phyloP scores from a whole-genome alignment of 139 green algal species.

The Pseudopediastrum boryanum region DNA sequence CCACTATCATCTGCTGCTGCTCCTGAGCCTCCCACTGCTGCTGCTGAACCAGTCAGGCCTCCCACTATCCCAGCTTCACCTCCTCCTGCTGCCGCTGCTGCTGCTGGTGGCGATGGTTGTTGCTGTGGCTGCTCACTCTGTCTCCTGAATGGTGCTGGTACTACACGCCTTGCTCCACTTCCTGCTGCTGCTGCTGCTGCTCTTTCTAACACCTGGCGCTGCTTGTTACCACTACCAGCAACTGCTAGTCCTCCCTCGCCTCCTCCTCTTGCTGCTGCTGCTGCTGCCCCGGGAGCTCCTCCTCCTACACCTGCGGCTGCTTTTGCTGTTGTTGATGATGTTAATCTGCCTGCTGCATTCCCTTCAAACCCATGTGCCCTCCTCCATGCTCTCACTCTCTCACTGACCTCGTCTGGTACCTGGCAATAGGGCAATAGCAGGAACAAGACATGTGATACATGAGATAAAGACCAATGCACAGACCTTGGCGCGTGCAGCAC shows the following conservation, averaged over 20 bases:
- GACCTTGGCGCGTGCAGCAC: too few relatives aligned
- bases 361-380: too few relatives aligned
- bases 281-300: neutral
- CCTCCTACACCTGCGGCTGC: neutral
- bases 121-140: neutral
- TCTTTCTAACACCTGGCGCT: neutral
- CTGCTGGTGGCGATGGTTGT: neutral
- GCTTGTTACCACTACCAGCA: neutral
- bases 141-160: too few relatives aligned
- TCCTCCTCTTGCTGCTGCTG: neutral
- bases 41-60: neutral
- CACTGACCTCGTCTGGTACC: too few relatives aligned
- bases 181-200: neutral
- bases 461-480: too few relatives aligned
- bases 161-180: too few relatives aligned
- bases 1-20: neutral
- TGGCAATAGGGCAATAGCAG: too few relatives aligned
- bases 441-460: too few relatives aligned
- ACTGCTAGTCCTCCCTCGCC: neutral
- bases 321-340: neutral
- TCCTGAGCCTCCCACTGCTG: neutral
- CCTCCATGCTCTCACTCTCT: too few relatives aligned
- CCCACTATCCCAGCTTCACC: neutral
- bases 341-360: neutral
- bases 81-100: neutral